Percentiles rank a stretch among this genome's conserved stretches.
phyloP scores from a whole-genome alignment of 2,329 filamentous ascomycete genomes.

The Fonsecaea erecta region DNA sequence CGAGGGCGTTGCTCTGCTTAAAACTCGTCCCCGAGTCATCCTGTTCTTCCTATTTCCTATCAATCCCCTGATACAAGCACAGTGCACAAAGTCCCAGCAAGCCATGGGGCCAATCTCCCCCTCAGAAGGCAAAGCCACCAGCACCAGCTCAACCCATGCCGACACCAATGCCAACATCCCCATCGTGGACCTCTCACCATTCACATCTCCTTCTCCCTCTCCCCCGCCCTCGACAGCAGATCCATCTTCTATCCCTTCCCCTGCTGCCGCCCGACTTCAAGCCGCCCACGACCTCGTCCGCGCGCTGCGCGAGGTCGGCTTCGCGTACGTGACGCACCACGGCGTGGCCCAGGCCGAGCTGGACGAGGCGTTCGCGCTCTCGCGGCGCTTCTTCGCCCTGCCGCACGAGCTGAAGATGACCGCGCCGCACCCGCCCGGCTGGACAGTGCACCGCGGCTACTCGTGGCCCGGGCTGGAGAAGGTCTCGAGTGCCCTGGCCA shows the following conservation, averaged over 20 bases:
- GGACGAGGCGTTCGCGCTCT: constrained; percentile 52
- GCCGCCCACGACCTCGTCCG: constrained; percentile 43
- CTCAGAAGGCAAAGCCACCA: not conserved
- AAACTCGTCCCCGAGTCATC: not conserved
- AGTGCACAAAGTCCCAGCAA: not conserved
- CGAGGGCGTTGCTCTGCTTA: too few species aligned
- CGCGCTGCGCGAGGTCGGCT: constrained; percentile 53
- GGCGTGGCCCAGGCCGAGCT: constrained; percentile 48
- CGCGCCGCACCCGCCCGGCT: constrained; percentile 56
- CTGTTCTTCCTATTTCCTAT: not conserved
- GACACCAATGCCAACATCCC: constrained; percentile 40
- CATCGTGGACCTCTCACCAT: constrained; percentile 48
- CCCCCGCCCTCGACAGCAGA: too few species aligned
- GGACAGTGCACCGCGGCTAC: constrained; percentile 59
- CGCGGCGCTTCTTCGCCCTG: constrained; percentile 52
- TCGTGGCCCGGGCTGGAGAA: constrained; percentile 61
- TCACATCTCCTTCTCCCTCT: constrained; percentile 38
- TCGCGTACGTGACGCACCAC: constrained; percentile 56
- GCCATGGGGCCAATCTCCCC: constrained; percentile 17
- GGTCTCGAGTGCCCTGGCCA: constrained; percentile 54
- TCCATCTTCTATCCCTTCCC: constrained; percentile 36
- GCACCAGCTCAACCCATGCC: not conserved
- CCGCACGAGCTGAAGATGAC: constrained; percentile 53
- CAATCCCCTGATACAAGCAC: not conserved
- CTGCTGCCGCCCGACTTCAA: constrained; percentile 38